A percentile compares a stretch with the other conserved stretches of the same genome.
phyloP scores from a whole-genome alignment of 2,329 filamentous ascomycete species.

The Trichoderma harzianum region DNA sequence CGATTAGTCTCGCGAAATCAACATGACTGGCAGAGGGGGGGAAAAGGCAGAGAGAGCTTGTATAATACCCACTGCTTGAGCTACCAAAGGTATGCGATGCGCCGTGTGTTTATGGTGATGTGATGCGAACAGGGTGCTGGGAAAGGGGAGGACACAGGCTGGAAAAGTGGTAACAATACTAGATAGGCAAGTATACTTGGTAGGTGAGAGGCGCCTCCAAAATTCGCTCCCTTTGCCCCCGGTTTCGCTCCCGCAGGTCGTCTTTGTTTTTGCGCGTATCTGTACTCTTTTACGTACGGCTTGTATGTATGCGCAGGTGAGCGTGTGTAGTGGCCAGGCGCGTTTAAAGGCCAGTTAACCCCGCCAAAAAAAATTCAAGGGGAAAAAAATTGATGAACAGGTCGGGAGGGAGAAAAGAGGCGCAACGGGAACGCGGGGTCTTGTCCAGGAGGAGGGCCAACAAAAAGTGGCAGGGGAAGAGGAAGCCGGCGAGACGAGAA shows the following conservation, averaged over 20 bases:
- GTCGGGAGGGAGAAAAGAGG: not conserved
- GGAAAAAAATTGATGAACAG: conserved; percentile 12
- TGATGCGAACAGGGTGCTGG: not conserved
- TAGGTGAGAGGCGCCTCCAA: not conserved
- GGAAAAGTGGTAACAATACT: not conserved
- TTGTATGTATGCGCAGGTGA: not conserved
- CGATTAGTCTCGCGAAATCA: conserved; percentile 5
- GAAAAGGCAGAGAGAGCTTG: not conserved
- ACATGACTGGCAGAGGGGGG: not conserved
- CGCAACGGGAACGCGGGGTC: conserved; percentile 17
- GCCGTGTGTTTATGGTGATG: not conserved
- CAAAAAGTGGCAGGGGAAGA: not conserved
- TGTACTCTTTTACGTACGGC: not conserved
- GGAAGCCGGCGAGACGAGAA: conserved; percentile 1
- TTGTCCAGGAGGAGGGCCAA: conserved; percentile 1
- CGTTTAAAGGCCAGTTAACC: conserved; percentile 14
- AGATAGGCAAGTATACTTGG: not conserved
- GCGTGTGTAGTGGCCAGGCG: conserved; percentile 9
- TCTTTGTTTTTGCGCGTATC: not conserved
- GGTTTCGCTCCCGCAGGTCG: not conserved
- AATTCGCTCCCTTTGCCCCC: not conserved
- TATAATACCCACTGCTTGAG: conserved; percentile 7
- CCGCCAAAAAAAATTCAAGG: conserved; percentile 17
- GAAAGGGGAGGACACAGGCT: not conserved
- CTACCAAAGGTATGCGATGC: not conserved